phyloP scores from a whole-genome alignment of 208 protist genomes.

The Trypanosoma boissoni region DNA sequence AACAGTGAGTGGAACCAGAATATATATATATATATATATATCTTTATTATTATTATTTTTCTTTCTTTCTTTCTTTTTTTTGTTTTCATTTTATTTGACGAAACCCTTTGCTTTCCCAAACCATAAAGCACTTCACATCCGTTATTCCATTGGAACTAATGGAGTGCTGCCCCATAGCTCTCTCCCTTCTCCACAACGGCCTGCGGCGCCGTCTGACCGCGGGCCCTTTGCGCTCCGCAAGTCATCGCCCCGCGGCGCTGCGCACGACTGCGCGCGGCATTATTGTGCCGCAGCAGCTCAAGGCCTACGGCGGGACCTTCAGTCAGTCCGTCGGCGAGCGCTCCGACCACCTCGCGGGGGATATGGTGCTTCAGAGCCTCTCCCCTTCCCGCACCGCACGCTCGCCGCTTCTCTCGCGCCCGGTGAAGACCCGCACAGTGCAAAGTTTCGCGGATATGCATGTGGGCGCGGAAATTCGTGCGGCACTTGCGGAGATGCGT shows the following conservation, averaged over 20 bases:
- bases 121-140: too few relatives aligned
- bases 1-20: too few relatives aligned
- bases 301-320: conserved; percentile 80
- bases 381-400: conserved; percentile 39
- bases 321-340: conserved; percentile 67
- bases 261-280: conserved; percentile 29
- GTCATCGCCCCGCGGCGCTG: conserved; percentile 4
- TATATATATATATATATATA: conserved; percentile 2
- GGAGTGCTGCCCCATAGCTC: neutral
- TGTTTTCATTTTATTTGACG: neutral
- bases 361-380: conserved; percentile 67
- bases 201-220: neutral
- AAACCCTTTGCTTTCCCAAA: too few relatives aligned
- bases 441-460: conserved; percentile 71
- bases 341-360: conserved; percentile 41
- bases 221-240: neutral
- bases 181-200: neutral
- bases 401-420: conserved; percentile 51
- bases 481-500: conserved; percentile 33
- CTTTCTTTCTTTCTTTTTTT: neutral
- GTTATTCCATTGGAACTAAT: too few relatives aligned
- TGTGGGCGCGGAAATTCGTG: conserved; percentile 39
- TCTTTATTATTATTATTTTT: neutral
- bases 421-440: conserved; percentile 58
- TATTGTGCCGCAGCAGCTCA: conserved; percentile 74